Percentiles rank a stretch among this genome's conserved stretches.
phyloP scores from a whole-genome alignment of 78 protist species.

The Dictyostelium capitatum region DNA sequence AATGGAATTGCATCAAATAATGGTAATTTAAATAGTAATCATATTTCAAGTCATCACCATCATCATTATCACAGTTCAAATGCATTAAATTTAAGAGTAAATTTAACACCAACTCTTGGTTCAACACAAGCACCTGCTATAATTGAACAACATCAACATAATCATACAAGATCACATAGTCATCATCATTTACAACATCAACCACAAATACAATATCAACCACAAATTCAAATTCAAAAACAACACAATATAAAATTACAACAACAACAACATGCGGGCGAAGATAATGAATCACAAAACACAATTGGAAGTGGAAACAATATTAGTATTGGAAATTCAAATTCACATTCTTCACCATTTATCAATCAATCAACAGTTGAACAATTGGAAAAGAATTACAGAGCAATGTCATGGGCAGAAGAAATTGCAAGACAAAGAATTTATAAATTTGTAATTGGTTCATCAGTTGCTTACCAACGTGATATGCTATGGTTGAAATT shows the following conservation, averaged over 20 bases:
- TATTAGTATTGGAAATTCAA: conserved; percentile 14
- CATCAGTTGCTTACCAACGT: conserved; percentile 54
- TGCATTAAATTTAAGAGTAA: not conserved
- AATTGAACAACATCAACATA: not conserved
- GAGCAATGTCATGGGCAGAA: conserved; percentile 46
- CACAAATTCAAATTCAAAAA: not conserved
- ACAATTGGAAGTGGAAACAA: not conserved
- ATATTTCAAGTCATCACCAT: conserved; percentile 7
- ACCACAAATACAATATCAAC: not conserved
- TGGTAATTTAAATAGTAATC: not conserved
- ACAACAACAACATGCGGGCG: not conserved
- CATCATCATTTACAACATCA: conserved; percentile 20
- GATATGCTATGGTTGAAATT: conserved; percentile 64
- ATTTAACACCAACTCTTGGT: not conserved
- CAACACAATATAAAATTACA: not conserved
- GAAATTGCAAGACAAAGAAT: conserved; percentile 35
- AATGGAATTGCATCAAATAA: not conserved
- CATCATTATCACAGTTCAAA: conserved; percentile 2
- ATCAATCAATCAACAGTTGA: conserved; percentile 39
- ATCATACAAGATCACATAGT: conserved; percentile 25
- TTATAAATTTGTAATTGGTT: conserved; percentile 27
- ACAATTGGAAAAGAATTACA: conserved; percentile 27
- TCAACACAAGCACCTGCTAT: not conserved
- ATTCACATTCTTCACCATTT: conserved; percentile 11
- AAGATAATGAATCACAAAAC: conserved; percentile 1